These are phyloP conservation scores for Ceratobasidium sp. DNA, from an alignment of 1,284 basidiomycete species.

Conservation along the genomic window DNA sequence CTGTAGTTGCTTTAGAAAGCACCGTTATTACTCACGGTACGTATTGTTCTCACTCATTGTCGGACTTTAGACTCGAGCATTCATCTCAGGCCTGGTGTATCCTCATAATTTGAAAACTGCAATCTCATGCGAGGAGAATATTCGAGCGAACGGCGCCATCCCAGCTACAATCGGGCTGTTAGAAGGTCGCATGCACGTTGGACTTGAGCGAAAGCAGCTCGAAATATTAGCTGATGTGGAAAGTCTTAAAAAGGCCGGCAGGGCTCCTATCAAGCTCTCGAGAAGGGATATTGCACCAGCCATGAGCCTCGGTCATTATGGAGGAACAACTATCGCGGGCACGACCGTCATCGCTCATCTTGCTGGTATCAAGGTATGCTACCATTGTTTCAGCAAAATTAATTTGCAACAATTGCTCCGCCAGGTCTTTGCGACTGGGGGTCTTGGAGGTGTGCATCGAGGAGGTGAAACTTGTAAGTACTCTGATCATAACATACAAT, in stretches of 20 bases:
- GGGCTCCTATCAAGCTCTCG: conserved; percentile 76
- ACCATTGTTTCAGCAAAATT: background rate
- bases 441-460: conserved; percentile 92
- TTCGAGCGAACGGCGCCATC: conserved; percentile 78
- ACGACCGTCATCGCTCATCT: conserved; percentile 85
- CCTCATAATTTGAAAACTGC: conserved; percentile 83
- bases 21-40: conserved; percentile 89
- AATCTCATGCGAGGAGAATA: conserved; percentile 76
- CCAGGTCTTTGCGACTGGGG: conserved; percentile 83
- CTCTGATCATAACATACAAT: background rate
- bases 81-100: conserved; percentile 69
- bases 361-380: conserved; percentile 76
- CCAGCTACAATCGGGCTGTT: conserved; percentile 94
- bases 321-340: conserved; percentile 91
- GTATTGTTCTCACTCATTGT: background rate
- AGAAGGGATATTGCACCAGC: conserved; percentile 86
- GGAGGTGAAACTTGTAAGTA: conserved; percentile 84
- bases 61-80: conserved; percentile 43
- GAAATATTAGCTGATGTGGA: conserved; percentile 73
- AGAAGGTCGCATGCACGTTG: conserved; percentile 86
- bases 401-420: background rate
- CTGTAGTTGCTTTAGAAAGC: conserved; percentile 68
- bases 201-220: conserved; percentile 74
- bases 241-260: conserved; percentile 56
- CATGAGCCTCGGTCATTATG: conserved; percentile 74